Evolutionary conservation across 768 basidiomycete species (phyloP).

Genomic region (Lactarius sp.): DNA sequence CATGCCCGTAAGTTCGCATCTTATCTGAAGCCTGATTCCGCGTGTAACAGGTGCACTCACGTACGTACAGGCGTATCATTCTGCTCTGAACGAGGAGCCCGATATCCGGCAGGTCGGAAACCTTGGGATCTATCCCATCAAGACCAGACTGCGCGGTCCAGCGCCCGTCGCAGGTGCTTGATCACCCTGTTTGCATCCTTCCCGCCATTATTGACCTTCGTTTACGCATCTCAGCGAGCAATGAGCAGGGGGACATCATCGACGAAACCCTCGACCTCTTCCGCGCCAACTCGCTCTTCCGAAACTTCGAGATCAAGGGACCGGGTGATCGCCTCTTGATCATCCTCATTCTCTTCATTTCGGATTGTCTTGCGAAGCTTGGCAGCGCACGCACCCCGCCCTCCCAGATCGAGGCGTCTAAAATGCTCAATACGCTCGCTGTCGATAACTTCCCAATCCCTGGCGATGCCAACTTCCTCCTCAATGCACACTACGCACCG

Average conservation of each 20-base stretch:
- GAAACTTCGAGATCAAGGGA: constrained; percentile 99
- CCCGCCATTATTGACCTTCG: constrained; percentile 13
- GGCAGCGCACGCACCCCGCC: constrained; percentile 64
- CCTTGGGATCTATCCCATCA: constrained; percentile 84
- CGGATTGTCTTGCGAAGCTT: constrained; percentile 92
- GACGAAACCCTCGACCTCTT: constrained; percentile 97
- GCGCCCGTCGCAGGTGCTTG: constrained; percentile 64
- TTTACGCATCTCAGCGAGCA: constrained; percentile 53
- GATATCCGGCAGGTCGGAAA: constrained; percentile 87
- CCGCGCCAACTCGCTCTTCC: constrained; percentile 97
- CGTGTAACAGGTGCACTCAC: neutral
- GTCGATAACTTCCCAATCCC: constrained; percentile 93
- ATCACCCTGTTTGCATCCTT: constrained; percentile 14
- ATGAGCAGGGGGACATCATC: constrained; percentile 77
- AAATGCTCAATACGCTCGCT: constrained; percentile 84
- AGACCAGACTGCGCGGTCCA: constrained; percentile 87
- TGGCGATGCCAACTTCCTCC: constrained; percentile 89
- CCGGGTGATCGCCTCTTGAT: constrained; percentile 94
- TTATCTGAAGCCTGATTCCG: constrained; percentile 5
- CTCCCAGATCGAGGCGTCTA: constrained; percentile 79
- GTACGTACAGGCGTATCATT: constrained; percentile 83
- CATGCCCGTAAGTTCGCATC: constrained; percentile 29
- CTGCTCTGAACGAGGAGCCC: constrained; percentile 80
- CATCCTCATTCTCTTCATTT: constrained; percentile 95
- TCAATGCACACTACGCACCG: constrained; percentile 87